Evolutionary conservation across 352 stramenopile species (phyloP), one percentile per base, ranked within the genome.

Genomic region (Globisporangium paroecandrum): DNA sequence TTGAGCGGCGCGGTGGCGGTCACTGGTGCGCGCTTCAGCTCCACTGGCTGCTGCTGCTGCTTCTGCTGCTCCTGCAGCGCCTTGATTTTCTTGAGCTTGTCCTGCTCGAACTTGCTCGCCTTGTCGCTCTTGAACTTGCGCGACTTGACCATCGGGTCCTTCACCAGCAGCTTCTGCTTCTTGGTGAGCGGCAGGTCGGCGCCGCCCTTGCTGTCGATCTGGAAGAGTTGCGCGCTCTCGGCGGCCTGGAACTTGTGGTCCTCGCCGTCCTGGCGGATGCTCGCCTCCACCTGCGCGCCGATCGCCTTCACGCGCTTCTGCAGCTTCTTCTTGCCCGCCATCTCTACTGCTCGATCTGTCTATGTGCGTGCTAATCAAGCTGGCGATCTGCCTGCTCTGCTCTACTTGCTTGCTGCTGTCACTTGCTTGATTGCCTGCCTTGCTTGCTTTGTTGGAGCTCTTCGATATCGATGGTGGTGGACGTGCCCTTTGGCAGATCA

Each of bases 221-320:
- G 81, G 75, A 93, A 95, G 24, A 95, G 79, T 72, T 93, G 73
- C n/a, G 85, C 73, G 43, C 79, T 82, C 49, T 77, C 69, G 13
- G 87, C 82, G 43, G 87, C 73, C 74, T 94, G 72, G n/a, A 94
- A 78, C 77, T 93, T 92, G 58, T 90, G 83, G 43, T 88, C 79
- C 68, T 95, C 83, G 4, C 76, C 85, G 56, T 92, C 80, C 65
- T 91, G 77, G n/a, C 77, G 82, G 61, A 95, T 93, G 63, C 77
- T 91, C 58, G 78, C 81, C 69, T 95, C 88, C 62, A 95, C 78
- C 66, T 90, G 71, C 51, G 71, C 78, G 58, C 88, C 88, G n/a
- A 95, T 65, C 49, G 71, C 75, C 71, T 87, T 74, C 18, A 89
- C 65, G 67, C 85, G 85, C 81, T 91, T 81, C 69, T 89, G 77